A percentile compares a stretch with the other conserved stretches of the same genome.
Evolutionary conservation across 345 rosid genomes (phyloP).

Genomic region (Eutrema japonicum): DNA sequence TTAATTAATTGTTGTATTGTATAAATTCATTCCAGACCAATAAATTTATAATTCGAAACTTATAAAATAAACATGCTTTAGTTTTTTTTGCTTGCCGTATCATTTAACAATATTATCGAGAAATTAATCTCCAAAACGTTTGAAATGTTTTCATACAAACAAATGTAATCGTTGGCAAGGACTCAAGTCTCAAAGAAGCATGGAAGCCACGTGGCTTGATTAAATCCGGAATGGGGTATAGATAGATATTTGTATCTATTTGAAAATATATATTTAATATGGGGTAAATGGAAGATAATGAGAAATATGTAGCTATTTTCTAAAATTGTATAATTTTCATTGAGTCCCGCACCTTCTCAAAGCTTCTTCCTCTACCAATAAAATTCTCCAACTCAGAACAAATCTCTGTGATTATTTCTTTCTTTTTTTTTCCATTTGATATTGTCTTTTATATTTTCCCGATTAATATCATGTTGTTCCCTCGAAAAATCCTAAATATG

Average conservation of each 20-base stretch:
- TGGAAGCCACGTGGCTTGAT: not conserved
- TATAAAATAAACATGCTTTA: conserved; percentile 3
- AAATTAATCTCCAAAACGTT: not conserved
- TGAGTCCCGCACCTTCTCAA: conserved; percentile 40
- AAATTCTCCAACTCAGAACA: conserved; percentile 8
- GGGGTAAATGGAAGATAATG: not conserved
- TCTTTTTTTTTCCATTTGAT: too few relatives aligned
- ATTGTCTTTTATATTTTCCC: too few relatives aligned
- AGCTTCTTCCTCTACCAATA: conserved; percentile 27
- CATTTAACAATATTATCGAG: not conserved
- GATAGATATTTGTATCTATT: not conserved
- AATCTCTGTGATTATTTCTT: too few relatives aligned
- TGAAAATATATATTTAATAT: not conserved
- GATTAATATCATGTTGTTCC: too few relatives aligned
- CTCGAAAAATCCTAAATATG: too few relatives aligned
- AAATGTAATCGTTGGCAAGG: not conserved
- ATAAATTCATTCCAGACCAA: not conserved
- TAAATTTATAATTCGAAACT: not conserved
- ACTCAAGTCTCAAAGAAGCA: not conserved
- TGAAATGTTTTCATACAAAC: not conserved
- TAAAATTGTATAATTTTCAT: not conserved
- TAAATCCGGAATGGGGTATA: not conserved
- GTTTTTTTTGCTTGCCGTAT: not conserved
- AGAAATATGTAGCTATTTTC: not conserved
- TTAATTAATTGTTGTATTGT: not conserved